A percentile compares a stretch with the other conserved stretches of the same genome.
Conservation (phyloP, 805 yeast species). For the Candida ipomoeae region DNA sequence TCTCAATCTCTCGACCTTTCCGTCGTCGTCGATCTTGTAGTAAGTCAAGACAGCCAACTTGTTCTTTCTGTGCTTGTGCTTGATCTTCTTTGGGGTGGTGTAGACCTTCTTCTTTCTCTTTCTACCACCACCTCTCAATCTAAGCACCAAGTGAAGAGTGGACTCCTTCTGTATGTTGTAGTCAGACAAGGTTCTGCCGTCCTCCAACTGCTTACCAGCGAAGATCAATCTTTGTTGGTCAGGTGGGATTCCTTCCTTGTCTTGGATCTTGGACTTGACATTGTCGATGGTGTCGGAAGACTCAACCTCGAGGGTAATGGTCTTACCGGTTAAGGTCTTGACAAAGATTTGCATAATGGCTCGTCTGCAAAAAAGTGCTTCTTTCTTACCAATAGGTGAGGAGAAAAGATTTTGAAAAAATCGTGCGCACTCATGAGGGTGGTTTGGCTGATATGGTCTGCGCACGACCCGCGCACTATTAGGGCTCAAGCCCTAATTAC, state of each 20-base stretch:
- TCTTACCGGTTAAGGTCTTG: conserved; percentile 98
- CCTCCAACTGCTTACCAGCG: conserved; percentile 99
- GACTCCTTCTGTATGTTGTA: conserved; percentile 99
- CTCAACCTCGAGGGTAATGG: conserved; percentile 98
- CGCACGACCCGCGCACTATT: neutral
- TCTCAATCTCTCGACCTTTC: conserved; percentile 97
- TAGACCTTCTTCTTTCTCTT: conserved; percentile 99
- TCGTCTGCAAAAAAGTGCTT: conserved; percentile 42
- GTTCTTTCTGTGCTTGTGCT: conserved; percentile 99
- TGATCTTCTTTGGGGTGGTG: conserved; percentile 99
- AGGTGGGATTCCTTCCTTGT: conserved; percentile 99
- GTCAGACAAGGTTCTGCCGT: conserved; percentile 97
- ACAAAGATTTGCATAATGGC: conserved; percentile 89
- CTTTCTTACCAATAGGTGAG: conserved; percentile 40
- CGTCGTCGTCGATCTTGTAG: conserved; percentile 99
- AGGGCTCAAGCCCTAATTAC: conserved; percentile 16
- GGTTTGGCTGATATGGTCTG: too few relatives aligned
- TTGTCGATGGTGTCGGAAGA: conserved; percentile 98
- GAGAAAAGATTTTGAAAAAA: conserved; percentile 8
- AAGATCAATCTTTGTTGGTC: conserved; percentile 99
- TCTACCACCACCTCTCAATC: conserved; percentile 91
- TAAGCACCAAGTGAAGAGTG: conserved; percentile 89
- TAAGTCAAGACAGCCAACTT: conserved; percentile 98
- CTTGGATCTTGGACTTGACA: conserved; percentile 97
- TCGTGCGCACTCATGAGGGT: neutral